These are phyloP conservation scores for Nitzschia palea DNA, from an alignment of 108 stramenopile genomes.

Conservation along the genomic window DNA sequence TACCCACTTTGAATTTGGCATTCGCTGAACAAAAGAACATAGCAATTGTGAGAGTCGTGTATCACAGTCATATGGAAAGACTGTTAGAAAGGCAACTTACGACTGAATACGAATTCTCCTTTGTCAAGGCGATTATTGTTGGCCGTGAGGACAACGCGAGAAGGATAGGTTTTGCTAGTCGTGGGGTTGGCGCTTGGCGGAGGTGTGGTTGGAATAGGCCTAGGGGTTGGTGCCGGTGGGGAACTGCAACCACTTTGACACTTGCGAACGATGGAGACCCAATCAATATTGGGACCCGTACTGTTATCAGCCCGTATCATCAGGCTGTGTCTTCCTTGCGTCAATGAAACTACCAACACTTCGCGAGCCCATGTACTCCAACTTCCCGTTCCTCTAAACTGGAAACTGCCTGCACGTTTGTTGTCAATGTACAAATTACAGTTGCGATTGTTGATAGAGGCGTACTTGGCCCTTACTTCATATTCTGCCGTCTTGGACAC, in stretches of 20 bases:
- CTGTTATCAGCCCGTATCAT: constrained; percentile 11
- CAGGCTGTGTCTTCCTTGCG: constrained; percentile 4
- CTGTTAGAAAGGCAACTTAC: constrained; percentile 1
- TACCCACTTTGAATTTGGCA: constrained; percentile 16
- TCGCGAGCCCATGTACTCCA: constrained; percentile 10
- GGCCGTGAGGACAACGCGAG: background rate
- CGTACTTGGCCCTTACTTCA: constrained; percentile 20
- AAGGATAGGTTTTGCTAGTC: background rate
- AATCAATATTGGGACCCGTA: constrained; percentile 26
- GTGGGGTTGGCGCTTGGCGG: background rate
- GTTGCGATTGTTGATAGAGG: constrained; percentile 4
- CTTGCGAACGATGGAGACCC: background rate
- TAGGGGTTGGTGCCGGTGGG: background rate
- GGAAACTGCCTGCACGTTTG: background rate
- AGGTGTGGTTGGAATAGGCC: background rate
- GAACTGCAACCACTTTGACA: background rate
- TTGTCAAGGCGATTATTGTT: constrained; percentile 3
- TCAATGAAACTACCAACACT: constrained; percentile 1
- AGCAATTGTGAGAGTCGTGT: background rate
- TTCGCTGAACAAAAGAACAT: constrained; percentile 4
- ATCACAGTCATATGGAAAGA: background rate
- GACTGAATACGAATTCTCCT: constrained; percentile 23
- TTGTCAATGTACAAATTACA: constrained; percentile 9
- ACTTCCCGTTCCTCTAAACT: background rate
- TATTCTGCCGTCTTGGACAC: constrained; percentile 11